A percentile compares a stretch with the other conserved stretches of the same genome.
Evolutionary conservation across 2,329 filamentous ascomycete genomes (phyloP).

Genomic region (Uncinocarpus reesii): DNA sequence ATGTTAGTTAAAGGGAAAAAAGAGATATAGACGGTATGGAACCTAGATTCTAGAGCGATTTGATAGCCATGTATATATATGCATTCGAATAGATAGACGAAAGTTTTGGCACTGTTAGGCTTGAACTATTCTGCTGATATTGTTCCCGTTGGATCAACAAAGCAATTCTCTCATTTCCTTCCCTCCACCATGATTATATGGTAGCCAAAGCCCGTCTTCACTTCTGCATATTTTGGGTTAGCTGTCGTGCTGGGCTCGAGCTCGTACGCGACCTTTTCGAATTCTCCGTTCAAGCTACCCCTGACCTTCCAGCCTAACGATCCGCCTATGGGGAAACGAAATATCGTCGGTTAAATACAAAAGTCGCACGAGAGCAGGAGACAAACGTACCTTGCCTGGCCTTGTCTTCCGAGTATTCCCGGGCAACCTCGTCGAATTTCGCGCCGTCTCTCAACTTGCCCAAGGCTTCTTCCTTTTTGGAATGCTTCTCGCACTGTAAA

Average conservation of each 20-base stretch:
- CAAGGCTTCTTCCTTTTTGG: slow-evolving; percentile 55
- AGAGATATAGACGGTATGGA: slow-evolving; percentile 6
- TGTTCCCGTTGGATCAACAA: neutral
- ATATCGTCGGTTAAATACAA: neutral
- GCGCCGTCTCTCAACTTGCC: slow-evolving; percentile 49
- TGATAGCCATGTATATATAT: neutral
- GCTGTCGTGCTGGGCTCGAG: slow-evolving; percentile 50
- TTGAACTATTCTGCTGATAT: no score
- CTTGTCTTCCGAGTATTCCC: slow-evolving; percentile 57
- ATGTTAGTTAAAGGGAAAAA: slow-evolving; percentile 2
- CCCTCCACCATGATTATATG: slow-evolving; percentile 60
- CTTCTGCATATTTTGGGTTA: slow-evolving; percentile 52
- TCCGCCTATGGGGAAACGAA: slow-evolving; percentile 38
- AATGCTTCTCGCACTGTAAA: slow-evolving; percentile 49
- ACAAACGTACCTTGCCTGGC: slow-evolving; percentile 43
- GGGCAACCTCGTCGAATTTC: slow-evolving; percentile 56
- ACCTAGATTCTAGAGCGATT: neutral
- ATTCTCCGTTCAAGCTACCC: slow-evolving; percentile 47
- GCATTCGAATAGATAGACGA: neutral
- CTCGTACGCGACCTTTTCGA: slow-evolving; percentile 54
- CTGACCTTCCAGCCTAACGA: slow-evolving; percentile 54
- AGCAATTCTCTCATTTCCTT: slow-evolving; percentile 40
- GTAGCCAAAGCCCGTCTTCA: slow-evolving; percentile 56
- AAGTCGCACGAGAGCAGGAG: neutral
- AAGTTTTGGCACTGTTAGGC: neutral